Percentiles rank a stretch among this genome's conserved stretches.
Conservation (phyloP, 2,329 filamentous ascomycete species). For the Penicillium occitanis region DNA sequence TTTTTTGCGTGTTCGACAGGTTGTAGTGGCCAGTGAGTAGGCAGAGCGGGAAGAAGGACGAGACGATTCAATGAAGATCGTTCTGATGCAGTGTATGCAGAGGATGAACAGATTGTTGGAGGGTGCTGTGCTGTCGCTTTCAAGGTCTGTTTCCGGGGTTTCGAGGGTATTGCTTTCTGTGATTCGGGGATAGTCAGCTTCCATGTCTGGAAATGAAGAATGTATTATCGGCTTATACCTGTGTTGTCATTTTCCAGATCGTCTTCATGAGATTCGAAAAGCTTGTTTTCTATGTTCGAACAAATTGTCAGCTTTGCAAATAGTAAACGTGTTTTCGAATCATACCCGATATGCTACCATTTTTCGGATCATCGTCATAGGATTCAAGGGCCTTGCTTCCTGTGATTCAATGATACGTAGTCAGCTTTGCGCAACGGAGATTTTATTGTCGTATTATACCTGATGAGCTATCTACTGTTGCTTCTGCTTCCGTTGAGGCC, state of each 20-base stretch:
- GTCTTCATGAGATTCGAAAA: background rate
- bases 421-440: too few relatives aligned
- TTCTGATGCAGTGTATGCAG: background rate
- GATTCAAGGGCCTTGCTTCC: too few relatives aligned
- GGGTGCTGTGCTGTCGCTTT: background rate
- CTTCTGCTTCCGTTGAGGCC: too few relatives aligned
- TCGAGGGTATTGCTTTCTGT: background rate
- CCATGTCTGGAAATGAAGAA: background rate
- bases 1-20: background rate
- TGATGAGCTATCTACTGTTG: too few relatives aligned
- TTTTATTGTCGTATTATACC: too few relatives aligned
- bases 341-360: too few relatives aligned
- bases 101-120: background rate
- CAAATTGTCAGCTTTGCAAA: background rate
- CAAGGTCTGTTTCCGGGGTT: too few relatives aligned
- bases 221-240: background rate
- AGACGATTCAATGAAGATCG: background rate
- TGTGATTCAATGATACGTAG: too few relatives aligned
- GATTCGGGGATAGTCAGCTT: background rate
- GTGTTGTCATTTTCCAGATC: background rate
- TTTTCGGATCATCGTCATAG: too few relatives aligned
- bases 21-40: background rate
- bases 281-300: background rate
- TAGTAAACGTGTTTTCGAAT: too few relatives aligned
- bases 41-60: background rate